Evolutionary conservation across 2,329 filamentous ascomycete genomes (phyloP).

Genomic region (Calonectria crousiana): DNA sequence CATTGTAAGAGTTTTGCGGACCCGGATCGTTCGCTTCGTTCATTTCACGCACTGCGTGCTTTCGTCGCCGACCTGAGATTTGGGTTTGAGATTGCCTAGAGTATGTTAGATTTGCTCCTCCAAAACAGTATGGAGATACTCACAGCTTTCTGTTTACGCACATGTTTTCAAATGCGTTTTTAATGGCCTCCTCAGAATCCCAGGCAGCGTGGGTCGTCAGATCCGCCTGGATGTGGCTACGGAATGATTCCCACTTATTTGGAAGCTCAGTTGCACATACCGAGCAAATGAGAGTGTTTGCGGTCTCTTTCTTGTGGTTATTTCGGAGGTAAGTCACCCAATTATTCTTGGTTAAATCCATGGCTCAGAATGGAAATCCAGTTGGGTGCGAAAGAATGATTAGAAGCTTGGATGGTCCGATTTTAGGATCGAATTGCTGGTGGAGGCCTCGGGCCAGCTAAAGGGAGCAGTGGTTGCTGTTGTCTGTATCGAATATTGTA

Average conservation of each 20-base stretch:
- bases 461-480: no score
- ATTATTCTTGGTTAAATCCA: neutral
- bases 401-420: no score
- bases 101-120: neutral
- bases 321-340: neutral
- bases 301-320: neutral
- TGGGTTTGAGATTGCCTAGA: neutral
- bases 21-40: no score
- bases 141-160: neutral
- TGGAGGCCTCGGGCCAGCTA: no score
- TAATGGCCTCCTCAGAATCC: neutral
- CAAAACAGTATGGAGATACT: neutral
- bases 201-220: neutral
- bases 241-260: neutral
- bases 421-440: no score
- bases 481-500: no score
- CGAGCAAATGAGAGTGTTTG: neutral
- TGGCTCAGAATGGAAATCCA: neutral
- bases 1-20: no score
- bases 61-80: no score
- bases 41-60: no score
- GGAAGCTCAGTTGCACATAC: neutral
- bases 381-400: no score
- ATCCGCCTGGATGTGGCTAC: neutral
- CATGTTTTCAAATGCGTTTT: neutral